Base-by-base conservation (phyloP, 164 flowering plant species). In the Nymphaea thermarum region DNA sequence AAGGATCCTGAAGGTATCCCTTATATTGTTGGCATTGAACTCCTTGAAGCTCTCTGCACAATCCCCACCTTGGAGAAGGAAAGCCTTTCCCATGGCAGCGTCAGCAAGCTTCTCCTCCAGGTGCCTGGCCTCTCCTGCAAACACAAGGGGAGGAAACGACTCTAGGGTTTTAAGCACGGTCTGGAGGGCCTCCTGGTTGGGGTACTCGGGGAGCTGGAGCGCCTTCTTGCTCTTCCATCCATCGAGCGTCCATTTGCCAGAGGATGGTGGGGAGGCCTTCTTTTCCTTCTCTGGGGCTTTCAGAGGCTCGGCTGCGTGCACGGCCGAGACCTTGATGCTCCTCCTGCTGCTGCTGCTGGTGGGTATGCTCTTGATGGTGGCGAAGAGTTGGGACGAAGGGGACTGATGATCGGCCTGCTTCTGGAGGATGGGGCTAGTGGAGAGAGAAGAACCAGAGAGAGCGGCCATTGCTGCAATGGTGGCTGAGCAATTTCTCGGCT, bases 21-120 rank as follows among this genome's bases (percentile, higher is more conserved):
- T 79, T 44, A 91, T 91, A 71, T 89, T 91, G 66, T 84, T 84
- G 16, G 89, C 97, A 71, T 86, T 85, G 74, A 91, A 91, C 77
- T 91, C 97, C 78, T 91, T 91, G 81, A 91, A 89, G 43, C 96
- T 89, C 85, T 91, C 97, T 4, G 97, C 96, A 62, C 97, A 91
- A 66, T 91, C 97, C 0, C 97, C 97, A 3, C 96, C 97, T 72
- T 89, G 93, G 7, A 91, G 78, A 3, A 91, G 80, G 60, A 91
- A 91, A 0, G 96, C 97, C 55, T 82, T 83, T 3, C 97, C 96
- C 80, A 81, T 74, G 43, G 96, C 96, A 1, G 97, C 97, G 43
- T 91, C 89, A 0, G 71, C 97, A 4, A 91, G 71, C 42, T 75
- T 77, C 44, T 89, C 96, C 82, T 91, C 96, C 69, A 91, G 70